Evolutionary conservation across 768 basidiomycete species (phyloP).

Genomic region (Royoungia palumana): DNA sequence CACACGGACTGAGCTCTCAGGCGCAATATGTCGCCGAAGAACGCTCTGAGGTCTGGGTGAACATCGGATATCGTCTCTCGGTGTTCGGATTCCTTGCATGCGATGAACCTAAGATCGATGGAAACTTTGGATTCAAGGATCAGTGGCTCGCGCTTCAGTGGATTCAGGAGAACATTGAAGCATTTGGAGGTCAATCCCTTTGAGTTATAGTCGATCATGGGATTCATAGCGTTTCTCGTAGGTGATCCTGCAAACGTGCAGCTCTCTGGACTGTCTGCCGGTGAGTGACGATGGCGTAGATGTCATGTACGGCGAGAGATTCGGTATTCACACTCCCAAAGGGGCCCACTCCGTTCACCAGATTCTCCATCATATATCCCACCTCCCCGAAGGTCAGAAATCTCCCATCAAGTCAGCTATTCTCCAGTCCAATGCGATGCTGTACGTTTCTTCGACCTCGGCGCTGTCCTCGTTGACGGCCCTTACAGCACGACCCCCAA

Average conservation of each 20-base stretch:
- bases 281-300: slow-evolving; percentile 29
- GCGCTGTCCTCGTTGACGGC: not conserved
- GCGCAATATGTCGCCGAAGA: slow-evolving; percentile 66
- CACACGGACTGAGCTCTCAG: slow-evolving; percentile 56
- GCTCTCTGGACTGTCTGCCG: slow-evolving; percentile 70
- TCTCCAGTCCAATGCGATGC: slow-evolving; percentile 72
- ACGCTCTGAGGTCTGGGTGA: slow-evolving; percentile 68
- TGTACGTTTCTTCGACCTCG: slow-evolving; percentile 38
- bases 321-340: slow-evolving; percentile 28
- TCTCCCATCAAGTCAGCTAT: slow-evolving; percentile 67
- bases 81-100: slow-evolving; percentile 75
- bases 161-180: slow-evolving; percentile 62
- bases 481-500: slow-evolving; percentile 50
- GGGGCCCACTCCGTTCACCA: slow-evolving; percentile 77
- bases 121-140: slow-evolving; percentile 85
- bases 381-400: slow-evolving; percentile 48
- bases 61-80: slow-evolving; percentile 73
- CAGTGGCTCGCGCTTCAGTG: slow-evolving; percentile 77
- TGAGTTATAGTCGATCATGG: not conserved
- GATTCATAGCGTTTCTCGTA: slow-evolving; percentile 22
- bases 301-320: not conserved
- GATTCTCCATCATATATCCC: slow-evolving; percentile 64
- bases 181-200: slow-evolving; percentile 56
- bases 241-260: slow-evolving; percentile 61
- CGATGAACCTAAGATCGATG: slow-evolving; percentile 55